Percentiles rank a stretch among this genome's conserved stretches.
These are phyloP conservation scores for Rhodofomes roseus DNA, from an alignment of 1,284 basidiomycete species.

Conservation along the genomic window DNA sequence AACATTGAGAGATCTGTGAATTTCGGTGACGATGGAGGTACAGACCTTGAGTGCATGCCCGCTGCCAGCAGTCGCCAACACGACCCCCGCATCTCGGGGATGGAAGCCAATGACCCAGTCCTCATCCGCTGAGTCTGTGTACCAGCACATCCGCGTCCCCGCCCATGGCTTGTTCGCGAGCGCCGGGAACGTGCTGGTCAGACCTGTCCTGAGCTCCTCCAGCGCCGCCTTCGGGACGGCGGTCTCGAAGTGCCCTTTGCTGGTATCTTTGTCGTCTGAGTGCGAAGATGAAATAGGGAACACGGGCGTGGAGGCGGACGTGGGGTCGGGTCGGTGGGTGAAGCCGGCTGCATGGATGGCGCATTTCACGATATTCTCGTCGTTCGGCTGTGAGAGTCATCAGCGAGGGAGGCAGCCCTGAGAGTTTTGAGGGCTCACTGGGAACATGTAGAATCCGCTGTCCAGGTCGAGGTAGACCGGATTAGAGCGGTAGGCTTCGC, in stretches of 20 bases:
- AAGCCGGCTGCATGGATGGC: slow-evolving; percentile 70
- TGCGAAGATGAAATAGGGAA: slow-evolving; percentile 31
- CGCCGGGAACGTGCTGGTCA: slow-evolving; percentile 67
- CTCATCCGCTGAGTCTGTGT: slow-evolving; percentile 72
- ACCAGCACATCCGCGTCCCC: slow-evolving; percentile 82
- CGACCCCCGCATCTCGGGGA: slow-evolving; percentile 50
- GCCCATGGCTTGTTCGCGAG: slow-evolving; percentile 65
- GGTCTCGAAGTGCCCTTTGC: slow-evolving; percentile 58
- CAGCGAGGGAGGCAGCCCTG: background rate
- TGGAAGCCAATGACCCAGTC: slow-evolving; percentile 78
- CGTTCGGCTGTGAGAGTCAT: slow-evolving; percentile 52
- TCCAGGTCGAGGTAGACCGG: slow-evolving; percentile 75
- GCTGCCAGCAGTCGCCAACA: slow-evolving; percentile 75
- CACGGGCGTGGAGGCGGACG: slow-evolving; percentile 59
- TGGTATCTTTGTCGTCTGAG: slow-evolving; percentile 25
- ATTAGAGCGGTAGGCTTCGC: slow-evolving; percentile 50
- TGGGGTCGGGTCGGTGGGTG: slow-evolving; percentile 37
- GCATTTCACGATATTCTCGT: slow-evolving; percentile 68
- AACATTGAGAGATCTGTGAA: background rate
- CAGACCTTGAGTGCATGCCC: slow-evolving; percentile 82
- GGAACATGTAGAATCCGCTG: slow-evolving; percentile 73
- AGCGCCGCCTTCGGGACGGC: slow-evolving; percentile 59
- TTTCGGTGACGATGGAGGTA: background rate
- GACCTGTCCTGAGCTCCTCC: slow-evolving; percentile 43
- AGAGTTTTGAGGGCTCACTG: slow-evolving; percentile 43